Percentiles rank a stretch among this genome's conserved stretches.
phyloP scores from a whole-genome alignment of 164 flowering plant genomes.

The Hamamelis virginiana region DNA sequence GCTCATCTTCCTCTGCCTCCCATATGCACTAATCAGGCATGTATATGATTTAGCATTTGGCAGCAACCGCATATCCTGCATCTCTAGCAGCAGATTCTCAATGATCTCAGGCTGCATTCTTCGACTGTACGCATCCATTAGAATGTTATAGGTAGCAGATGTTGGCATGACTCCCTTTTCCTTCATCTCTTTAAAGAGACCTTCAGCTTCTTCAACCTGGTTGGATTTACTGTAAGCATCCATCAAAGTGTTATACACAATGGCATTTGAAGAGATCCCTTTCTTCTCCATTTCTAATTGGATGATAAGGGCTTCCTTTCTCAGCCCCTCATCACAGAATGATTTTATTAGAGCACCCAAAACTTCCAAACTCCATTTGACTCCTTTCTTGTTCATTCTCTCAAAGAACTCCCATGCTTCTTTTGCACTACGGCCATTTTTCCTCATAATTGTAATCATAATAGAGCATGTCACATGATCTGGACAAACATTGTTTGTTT shows the following conservation, averaged over 20 bases:
- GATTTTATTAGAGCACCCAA: constrained; percentile 82
- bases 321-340: constrained; percentile 89
- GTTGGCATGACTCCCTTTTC: constrained; percentile 65
- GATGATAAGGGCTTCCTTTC: constrained; percentile 78
- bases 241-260: constrained; percentile 81
- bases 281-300: constrained; percentile 88
- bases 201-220: constrained; percentile 93
- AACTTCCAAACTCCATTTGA: constrained; percentile 71
- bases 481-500: constrained; percentile 53
- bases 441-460: constrained; percentile 80
- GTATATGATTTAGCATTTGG: constrained; percentile 86
- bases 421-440: constrained; percentile 72
- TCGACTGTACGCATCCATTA: constrained; percentile 87
- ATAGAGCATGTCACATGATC: constrained; percentile 85
- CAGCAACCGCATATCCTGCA: constrained; percentile 62
- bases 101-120: constrained; percentile 86
- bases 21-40: constrained; percentile 86
- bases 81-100: constrained; percentile 73
- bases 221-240: constrained; percentile 73
- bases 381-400: constrained; percentile 74
- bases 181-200: constrained; percentile 84
- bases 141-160: constrained; percentile 65
- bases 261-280: constrained; percentile 64
- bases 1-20: constrained; percentile 78
- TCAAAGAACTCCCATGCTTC: constrained; percentile 86